These are phyloP conservation scores for Tulasnella sp. DNA, from an alignment of 768 basidiomycete species.

Conservation along the genomic window DNA sequence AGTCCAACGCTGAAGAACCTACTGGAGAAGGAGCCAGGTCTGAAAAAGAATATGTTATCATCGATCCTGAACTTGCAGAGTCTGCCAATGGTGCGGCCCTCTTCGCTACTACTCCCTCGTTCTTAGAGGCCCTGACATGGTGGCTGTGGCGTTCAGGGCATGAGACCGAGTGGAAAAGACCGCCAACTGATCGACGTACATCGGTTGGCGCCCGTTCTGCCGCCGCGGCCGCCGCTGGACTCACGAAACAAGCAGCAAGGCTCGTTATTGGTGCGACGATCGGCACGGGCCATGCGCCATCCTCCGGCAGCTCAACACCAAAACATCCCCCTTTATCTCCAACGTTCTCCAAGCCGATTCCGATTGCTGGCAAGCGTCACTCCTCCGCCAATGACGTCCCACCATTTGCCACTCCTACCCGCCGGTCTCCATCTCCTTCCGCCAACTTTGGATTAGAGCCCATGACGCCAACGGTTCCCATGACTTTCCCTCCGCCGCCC, in stretches of 20 bases:
- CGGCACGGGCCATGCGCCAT: conserved; percentile 14
- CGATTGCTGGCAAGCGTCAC: conserved; percentile 7
- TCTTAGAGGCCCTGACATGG: conserved; percentile 39
- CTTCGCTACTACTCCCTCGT: conserved; percentile 51
- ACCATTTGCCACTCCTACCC: conserved; percentile 12
- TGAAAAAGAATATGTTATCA: conserved; percentile 78
- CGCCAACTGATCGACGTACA: conserved; percentile 3
- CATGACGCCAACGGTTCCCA: conserved; percentile 5
- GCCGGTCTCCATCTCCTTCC: not conserved
- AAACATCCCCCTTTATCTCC: conserved; percentile 8
- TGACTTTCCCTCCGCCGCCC: conserved; percentile 28
- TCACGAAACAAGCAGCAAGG: conserved; percentile 25
- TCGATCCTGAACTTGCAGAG: conserved; percentile 43
- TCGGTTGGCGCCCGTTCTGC: conserved; percentile 12
- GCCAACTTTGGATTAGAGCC: not conserved
- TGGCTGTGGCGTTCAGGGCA: conserved; percentile 28
- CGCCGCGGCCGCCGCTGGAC: conserved; percentile 18
- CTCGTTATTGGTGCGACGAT: conserved; percentile 26
- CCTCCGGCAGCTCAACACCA: not conserved
- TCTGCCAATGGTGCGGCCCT: conserved; percentile 28
- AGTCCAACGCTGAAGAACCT: conserved; percentile 23
- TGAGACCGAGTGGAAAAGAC: conserved; percentile 12
- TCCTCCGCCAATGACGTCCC: conserved; percentile 4
- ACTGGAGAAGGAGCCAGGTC: conserved; percentile 26
- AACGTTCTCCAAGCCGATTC: conserved; percentile 9